Base-by-base conservation (phyloP, 139 green algal species). In the Spirogloea muscicola region DNA sequence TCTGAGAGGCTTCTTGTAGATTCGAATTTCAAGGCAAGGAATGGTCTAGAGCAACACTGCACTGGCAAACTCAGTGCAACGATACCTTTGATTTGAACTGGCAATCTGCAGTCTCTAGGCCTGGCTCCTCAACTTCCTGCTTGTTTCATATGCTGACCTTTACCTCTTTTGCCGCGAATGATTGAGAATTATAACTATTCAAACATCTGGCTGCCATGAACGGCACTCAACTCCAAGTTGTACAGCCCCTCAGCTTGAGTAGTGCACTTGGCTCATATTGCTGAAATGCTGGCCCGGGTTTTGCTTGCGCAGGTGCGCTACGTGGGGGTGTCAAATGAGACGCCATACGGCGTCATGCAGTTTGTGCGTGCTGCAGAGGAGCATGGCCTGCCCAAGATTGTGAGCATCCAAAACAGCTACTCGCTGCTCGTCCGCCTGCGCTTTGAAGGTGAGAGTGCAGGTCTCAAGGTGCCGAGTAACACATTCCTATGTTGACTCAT, bases 271-370 rank as follows among this genome's bases (percentile, higher is more conserved):
- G n/a, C n/a, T n/a, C n/a, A n/a, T n/a, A n/a, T n/a, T n/a, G n/a
- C n/a, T n/a, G n/a, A n/a, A n/a, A n/a, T n/a, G n/a, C n/a, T n/a
- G n/a, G n/a, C n/a, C 44, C 44, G 16, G 13, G 10, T 52, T 27
- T 6, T 16, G 10, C 10, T 25, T 44, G 13, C 51, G 51, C 58
- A 67, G 62, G 67, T 76, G 51, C 51, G 67, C 16, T 86, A 96
- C 82, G 62, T 94, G 0, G 92, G 92, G 27, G 86, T 96, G 3
- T 88, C 75, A 29, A 96, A 96, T 57, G 92, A 97, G 80, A 96
- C 92, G 0, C 84, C 72, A 36, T 95, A 88, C 25, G 92, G 92
- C 9, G 92, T 96, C 25, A 84, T 80, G 49, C 69, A 87, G 59
- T 96, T 93, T 42, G 13, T 9, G 39, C 9, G 44, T 58, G n/a